phyloP scores from a whole-genome alignment of 208 protist genomes.

The Leishmania martiniquensis region DNA sequence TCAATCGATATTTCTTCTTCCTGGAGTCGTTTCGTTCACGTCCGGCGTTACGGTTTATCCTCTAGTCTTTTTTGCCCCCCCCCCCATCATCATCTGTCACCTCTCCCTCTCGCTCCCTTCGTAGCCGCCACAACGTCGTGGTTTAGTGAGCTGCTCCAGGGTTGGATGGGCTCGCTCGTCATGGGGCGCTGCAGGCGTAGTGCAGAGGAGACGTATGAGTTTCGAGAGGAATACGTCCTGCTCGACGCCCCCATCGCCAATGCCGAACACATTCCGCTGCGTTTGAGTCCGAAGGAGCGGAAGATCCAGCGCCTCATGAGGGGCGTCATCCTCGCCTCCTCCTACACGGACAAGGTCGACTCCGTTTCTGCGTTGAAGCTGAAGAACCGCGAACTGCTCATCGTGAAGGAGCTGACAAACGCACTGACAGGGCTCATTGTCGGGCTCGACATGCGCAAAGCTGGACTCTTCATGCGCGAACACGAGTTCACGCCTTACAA shows the following conservation, averaged over 20 bases:
- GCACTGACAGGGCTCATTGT: conserved; percentile 84
- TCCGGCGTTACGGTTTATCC: too few species aligned
- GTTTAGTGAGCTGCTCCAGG: conserved; percentile 13
- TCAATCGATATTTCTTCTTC: too few species aligned
- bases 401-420: conserved; percentile 83
- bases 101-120: too few species aligned
- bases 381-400: conserved; percentile 67
- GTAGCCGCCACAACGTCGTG: conserved; percentile 21
- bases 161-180: conserved; percentile 32
- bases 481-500: conserved; percentile 73
- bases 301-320: conserved; percentile 91
- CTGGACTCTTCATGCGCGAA: conserved; percentile 51
- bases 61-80: neutral
- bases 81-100: neutral
- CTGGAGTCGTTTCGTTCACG: too few species aligned
- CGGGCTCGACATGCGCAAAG: conserved; percentile 75
- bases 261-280: conserved; percentile 87
- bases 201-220: conserved; percentile 29
- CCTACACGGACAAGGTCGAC: conserved; percentile 94
- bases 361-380: conserved; percentile 47
- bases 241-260: conserved; percentile 74
- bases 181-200: conserved; percentile 35
- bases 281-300: conserved; percentile 80
- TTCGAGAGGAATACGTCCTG: conserved; percentile 73
- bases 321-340: conserved; percentile 81